These are phyloP conservation scores for Leersia perrieri DNA, from an alignment of 176 grass and related monocot species.

Conservation along the genomic window DNA sequence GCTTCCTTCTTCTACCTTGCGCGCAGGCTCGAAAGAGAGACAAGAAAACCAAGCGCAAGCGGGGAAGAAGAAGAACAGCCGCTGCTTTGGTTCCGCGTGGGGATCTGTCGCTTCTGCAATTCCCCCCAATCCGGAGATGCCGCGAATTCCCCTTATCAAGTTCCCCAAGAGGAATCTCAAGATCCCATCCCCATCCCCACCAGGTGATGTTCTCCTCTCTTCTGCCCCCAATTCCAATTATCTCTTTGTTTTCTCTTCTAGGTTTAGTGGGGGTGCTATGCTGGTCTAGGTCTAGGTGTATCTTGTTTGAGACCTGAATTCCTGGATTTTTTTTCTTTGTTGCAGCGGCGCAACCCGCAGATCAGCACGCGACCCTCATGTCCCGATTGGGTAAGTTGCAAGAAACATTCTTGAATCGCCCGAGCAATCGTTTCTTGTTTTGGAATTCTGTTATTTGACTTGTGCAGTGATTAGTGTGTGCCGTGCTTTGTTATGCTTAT, in stretches of 20 bases:
- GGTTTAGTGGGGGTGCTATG: conserved; percentile 1
- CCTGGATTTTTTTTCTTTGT: neutral
- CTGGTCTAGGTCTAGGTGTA: neutral
- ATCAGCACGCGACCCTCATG: conserved; percentile 51
- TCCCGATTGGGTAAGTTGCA: conserved; percentile 44
- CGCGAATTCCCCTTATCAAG: conserved; percentile 63
- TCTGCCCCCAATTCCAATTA: neutral
- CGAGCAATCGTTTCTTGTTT: neutral
- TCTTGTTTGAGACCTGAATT: neutral
- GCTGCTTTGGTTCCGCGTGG: neutral
- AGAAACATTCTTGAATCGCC: neutral
- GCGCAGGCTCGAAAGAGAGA: neutral
- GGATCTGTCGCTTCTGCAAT: too few species aligned
- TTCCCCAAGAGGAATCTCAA: conserved; percentile 61
- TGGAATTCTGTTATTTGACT: neutral
- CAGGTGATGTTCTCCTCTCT: conserved; percentile 27
- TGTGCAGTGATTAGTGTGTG: neutral
- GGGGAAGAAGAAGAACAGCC: neutral
- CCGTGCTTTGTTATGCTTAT: neutral
- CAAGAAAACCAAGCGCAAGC: neutral
- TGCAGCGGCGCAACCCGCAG: conserved; percentile 39
- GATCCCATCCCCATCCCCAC: conserved; percentile 6
- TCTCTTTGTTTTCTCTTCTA: neutral
- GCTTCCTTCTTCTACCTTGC: too few species aligned
- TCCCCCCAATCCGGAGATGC: conserved; percentile 39